A percentile compares a stretch with the other conserved stretches of the same genome.
Conservation (phyloP, 257 asterid genomes). For the Rubia yunnanensis region DNA sequence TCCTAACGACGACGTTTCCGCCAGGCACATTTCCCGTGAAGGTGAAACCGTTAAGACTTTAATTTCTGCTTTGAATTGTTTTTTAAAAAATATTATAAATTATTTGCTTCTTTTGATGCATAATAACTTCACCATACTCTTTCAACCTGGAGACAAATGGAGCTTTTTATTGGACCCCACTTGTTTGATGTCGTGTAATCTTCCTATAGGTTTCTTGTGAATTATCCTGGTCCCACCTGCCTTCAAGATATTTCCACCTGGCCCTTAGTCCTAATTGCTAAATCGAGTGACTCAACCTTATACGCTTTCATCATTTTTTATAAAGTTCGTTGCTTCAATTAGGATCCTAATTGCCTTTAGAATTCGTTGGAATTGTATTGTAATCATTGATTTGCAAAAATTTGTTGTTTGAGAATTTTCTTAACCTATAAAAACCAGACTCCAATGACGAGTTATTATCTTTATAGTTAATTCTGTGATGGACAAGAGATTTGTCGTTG, state of each 20-base stretch:
- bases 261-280: neutral
- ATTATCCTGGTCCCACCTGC: neutral
- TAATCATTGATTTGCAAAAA: neutral
- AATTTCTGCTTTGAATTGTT: slow-evolving; percentile 13
- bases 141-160: slow-evolving; percentile 2
- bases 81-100: slow-evolving; percentile 8
- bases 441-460: too few species aligned
- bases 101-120: slow-evolving; percentile 55
- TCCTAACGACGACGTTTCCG: slow-evolving; percentile 91
- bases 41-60: slow-evolving; percentile 26
- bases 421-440: too few species aligned
- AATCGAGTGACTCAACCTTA: neutral
- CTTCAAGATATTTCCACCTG: neutral
- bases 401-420: neutral
- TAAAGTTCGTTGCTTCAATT: neutral
- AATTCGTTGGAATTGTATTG: neutral
- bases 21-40: slow-evolving; percentile 83
- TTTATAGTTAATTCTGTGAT: too few species aligned
- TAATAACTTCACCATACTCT: slow-evolving; percentile 10
- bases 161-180: slow-evolving; percentile 3
- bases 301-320: neutral
- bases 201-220: neutral
- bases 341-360: neutral
- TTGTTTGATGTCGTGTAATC: neutral
- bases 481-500: too few species aligned